Percentiles rank a stretch among this genome's conserved stretches.
phyloP scores from a whole-genome alignment of 768 basidiomycete genomes.

The Cystobasidium tubakii region DNA sequence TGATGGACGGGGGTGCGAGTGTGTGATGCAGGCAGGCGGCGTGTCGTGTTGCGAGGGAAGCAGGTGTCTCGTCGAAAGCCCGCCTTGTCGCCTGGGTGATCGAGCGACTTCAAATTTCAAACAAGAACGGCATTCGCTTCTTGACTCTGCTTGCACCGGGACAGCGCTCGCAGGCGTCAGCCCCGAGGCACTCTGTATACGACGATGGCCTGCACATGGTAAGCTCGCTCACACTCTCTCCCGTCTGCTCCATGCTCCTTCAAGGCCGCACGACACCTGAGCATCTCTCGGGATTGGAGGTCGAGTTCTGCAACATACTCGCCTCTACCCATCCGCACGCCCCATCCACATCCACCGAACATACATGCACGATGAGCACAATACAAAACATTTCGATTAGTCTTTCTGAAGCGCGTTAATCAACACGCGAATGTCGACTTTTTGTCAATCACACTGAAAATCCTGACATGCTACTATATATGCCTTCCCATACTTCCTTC shows the following conservation, averaged over 20 bases:
- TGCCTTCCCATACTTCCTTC: not conserved
- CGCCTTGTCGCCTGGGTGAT: too few species aligned
- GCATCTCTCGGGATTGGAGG: too few species aligned
- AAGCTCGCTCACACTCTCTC: not conserved
- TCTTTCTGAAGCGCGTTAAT: conserved; percentile 24
- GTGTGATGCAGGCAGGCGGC: not conserved
- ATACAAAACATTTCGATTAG: conserved; percentile 29
- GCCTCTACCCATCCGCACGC: not conserved
- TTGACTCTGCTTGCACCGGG: too few species aligned
- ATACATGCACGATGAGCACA: conserved; percentile 15
- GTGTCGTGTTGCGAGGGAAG: not conserved
- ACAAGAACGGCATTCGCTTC: too few species aligned
- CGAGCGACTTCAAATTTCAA: too few species aligned
- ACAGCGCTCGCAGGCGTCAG: too few species aligned
- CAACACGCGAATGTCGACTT: conserved; percentile 15
- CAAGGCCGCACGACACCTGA: too few species aligned
- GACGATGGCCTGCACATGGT: not conserved
- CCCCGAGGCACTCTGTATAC: too few species aligned
- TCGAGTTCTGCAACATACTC: too few species aligned
- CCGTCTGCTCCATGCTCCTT: not conserved
- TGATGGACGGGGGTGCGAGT: not conserved
- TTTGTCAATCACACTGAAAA: conserved; percentile 35
- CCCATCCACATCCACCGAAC: too few species aligned
- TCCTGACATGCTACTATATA: conserved; percentile 11
- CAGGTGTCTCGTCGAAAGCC: too few species aligned